Base-by-base conservation (phyloP, 768 basidiomycete species). In the Pisolithus tinctorius region DNA sequence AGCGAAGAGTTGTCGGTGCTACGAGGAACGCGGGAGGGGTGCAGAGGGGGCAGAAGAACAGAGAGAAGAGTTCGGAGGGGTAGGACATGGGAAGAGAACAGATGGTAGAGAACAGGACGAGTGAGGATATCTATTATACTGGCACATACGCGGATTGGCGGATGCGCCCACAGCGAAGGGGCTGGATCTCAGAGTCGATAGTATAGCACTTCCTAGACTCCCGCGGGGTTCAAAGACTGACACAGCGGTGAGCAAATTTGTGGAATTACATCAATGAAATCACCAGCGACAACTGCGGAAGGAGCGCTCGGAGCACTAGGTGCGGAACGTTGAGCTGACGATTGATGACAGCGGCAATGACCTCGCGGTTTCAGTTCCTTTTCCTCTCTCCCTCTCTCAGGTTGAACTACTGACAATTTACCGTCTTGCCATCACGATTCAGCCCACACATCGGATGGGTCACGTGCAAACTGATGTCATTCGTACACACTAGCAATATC, bases 1-100 rank as follows among this genome's bases (percentile, higher is more conserved):
- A 96, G 58, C 73, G 78, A 38, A 95, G 82, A 8, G 74, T 78
- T 34, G 78, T 69, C 2, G 84, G 83, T 4, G 69, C 62, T 23
- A 59, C 51, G 23, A 83, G 71, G 49, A 68, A 50, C 23, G 64
- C 38, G 1, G 64, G 53, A 6, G 67, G 62, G 1, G 60, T 48
- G 58, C 87, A 88, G 65, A 79, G 60, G 3, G 80, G 75, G 60
- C 88, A 89, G 48, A 53, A 50, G 51, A 85, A 69, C 49, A 80
- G 61, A 36, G 71, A 58, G 48, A 68, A 57, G 55, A 76, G 61
- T 55, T 58, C 58, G 34, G 57, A 52, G 10, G 55, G 53, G 1
- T 61, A 59, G 49, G 45, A 53, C 65, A 66, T 65, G 52, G 40
- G 23, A 31, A 63, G 55, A 42, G 47, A 30, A 42, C 45, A 37